Base-by-base conservation (phyloP, 768 basidiomycete genomes). In the Rhodotorula sphaerocarpa region DNA sequence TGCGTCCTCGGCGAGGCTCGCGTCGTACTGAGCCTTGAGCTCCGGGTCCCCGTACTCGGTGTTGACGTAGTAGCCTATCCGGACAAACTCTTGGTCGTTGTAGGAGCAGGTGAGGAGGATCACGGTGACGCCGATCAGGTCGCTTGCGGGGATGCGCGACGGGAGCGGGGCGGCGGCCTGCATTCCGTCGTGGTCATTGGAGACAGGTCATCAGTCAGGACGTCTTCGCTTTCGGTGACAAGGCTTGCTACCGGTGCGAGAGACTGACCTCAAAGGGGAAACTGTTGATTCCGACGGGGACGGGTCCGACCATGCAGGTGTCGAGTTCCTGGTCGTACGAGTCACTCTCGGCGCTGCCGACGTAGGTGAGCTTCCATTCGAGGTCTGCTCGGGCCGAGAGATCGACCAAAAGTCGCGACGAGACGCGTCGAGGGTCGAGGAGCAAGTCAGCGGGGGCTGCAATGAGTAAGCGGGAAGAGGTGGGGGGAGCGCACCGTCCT, bases 1-100 rank as follows among this genome's bases (percentile, higher is more conserved):
- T 4, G 55, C 62, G 58, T 44, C 62, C 43, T 61, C 70, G 54
- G 46, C 64, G 50, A 53, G 59, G 18, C 53, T 51, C 9, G 64
- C 61, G 33, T 65, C 65, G 54, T 66, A 46, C 21, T 84, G 86
- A 72, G 84, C 81, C 74, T 84, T 86, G 84, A 92, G 85, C 76
- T 89, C 90, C 56, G 90, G 88, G 70, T 87, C 89, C 75, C 95
- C 93, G 73, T 96, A 97, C 75, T 97, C 93, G 30, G 92, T 96
- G 73, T 97, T 92, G 77, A 97, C 95, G 75, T 99, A 99, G 75
- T 99, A 97, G 11, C 95, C 95, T 31, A 99, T 92, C 50, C 93
- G 84, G n/a, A 99, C 93, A 73, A 99, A 99, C 75, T 97, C 95
- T 72, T 95, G 92, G 55, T 96, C 93, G 43, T 85, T 84, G 76